Evolutionary conservation across 441 rosid species (phyloP).

Genomic region (Flueggea neowawraea): DNA sequence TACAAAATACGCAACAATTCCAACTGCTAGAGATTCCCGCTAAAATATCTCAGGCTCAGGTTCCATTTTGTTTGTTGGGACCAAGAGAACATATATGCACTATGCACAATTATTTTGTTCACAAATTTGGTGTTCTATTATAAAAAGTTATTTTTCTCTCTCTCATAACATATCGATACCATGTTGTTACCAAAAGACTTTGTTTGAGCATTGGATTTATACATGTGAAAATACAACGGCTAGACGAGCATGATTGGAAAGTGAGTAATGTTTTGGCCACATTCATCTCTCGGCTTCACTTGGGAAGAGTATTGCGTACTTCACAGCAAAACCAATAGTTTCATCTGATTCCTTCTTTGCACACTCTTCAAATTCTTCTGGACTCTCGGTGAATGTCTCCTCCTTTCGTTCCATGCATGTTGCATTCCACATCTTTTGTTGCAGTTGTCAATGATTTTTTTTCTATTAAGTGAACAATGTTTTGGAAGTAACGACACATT

Average conservation of each 20-base stretch:
- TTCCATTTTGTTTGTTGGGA: no score
- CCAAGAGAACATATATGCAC: not conserved
- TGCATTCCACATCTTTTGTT: conserved; percentile 63
- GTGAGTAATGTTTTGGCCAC: conserved; percentile 88
- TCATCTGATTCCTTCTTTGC: conserved; percentile 27
- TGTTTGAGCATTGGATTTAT: conserved; percentile 38
- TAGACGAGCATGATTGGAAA: conserved; percentile 91
- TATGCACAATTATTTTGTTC: conserved; percentile 6
- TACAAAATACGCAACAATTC: no score
- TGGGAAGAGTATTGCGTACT: conserved; percentile 73
- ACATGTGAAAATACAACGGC: conserved; percentile 77
- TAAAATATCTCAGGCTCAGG: no score
- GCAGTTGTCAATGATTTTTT: conserved; percentile 12
- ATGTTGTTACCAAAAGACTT: not conserved
- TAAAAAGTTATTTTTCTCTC: not conserved
- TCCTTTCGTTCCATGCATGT: conserved; percentile 35
- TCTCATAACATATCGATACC: conserved; percentile 11
- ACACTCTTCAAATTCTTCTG: conserved; percentile 25
- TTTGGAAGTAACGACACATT: no score
- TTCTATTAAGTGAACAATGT: not conserved
- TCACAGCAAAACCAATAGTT: conserved; percentile 64
- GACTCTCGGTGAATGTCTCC: no score
- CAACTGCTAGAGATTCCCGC: no score
- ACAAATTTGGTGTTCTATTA: conserved; percentile 5
- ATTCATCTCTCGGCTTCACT: conserved; percentile 80